A percentile compares a stretch with the other conserved stretches of the same genome.
Conservation (phyloP, 2,329 filamentous ascomycete species). For the Dothistroma septosporum region DNA sequence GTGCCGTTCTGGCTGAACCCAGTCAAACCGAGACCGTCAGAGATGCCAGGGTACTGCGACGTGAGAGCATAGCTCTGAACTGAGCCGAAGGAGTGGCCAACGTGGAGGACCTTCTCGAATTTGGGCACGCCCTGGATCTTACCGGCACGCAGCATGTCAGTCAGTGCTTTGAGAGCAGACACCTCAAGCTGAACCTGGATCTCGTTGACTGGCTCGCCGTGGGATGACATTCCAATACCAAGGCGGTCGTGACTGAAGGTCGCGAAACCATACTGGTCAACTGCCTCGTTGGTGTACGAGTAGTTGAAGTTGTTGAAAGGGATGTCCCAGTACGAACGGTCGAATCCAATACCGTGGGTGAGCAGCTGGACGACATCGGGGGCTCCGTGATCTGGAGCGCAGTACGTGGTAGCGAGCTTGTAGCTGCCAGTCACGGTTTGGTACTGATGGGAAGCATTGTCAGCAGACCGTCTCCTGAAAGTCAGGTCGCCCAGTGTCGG, state of each 20-base stretch:
- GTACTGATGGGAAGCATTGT: slow-evolving; percentile 36
- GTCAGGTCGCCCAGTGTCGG: neutral
- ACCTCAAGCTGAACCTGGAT: slow-evolving; percentile 58
- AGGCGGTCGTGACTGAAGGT: slow-evolving; percentile 61
- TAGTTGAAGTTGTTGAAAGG: slow-evolving; percentile 56
- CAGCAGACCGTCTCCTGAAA: neutral
- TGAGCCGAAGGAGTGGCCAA: slow-evolving; percentile 63
- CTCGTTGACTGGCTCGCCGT: slow-evolving; percentile 56
- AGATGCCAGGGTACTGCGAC: slow-evolving; percentile 46
- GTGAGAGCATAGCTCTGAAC: slow-evolving; percentile 55
- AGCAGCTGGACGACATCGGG: slow-evolving; percentile 47
- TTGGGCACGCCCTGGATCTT: slow-evolving; percentile 42
- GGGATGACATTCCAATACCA: slow-evolving; percentile 56
- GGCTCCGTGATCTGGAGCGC: slow-evolving; percentile 48
- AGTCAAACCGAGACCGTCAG: slow-evolving; percentile 57
- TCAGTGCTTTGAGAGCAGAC: slow-evolving; percentile 55
- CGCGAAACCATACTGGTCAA: slow-evolving; percentile 53
- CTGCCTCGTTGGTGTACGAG: slow-evolving; percentile 56
- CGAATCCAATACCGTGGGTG: slow-evolving; percentile 54
- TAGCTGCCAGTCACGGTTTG: slow-evolving; percentile 52
- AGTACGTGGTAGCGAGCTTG: slow-evolving; percentile 59
- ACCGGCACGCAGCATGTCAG: slow-evolving; percentile 46
- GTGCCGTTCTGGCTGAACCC: slow-evolving; percentile 52
- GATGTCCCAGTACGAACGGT: slow-evolving; percentile 61
- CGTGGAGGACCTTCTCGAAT: slow-evolving; percentile 51